Percentiles rank a stretch among this genome's conserved stretches.
Evolutionary conservation across 1,284 basidiomycete genomes (phyloP).

Genomic region (Ustanciosporium gigantosporum): DNA sequence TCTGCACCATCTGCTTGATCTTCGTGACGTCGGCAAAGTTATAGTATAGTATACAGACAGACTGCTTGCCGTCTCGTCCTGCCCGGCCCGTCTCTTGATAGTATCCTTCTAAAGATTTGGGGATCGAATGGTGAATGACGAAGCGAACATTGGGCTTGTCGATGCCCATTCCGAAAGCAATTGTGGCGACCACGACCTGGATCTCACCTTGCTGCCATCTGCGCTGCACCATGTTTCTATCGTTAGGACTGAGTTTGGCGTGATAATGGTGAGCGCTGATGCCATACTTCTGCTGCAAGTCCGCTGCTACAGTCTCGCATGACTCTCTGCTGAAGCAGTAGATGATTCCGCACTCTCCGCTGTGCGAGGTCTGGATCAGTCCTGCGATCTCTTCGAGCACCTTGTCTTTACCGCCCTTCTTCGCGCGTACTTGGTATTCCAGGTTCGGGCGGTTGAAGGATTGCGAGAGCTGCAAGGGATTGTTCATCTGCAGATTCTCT

Average conservation of each 20-base stretch:
- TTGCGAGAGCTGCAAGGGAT: slow-evolving; percentile 65
- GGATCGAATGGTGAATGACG: slow-evolving; percentile 76
- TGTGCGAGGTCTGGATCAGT: slow-evolving; percentile 72
- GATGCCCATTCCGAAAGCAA: slow-evolving; percentile 91
- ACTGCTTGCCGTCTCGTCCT: slow-evolving; percentile 72
- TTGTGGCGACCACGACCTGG: slow-evolving; percentile 86
- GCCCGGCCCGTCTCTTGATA: slow-evolving; percentile 85
- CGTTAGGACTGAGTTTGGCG: slow-evolving; percentile 72
- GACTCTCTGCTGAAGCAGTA: slow-evolving; percentile 76
- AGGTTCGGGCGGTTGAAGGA: slow-evolving; percentile 94
- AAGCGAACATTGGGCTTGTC: slow-evolving; percentile 83
- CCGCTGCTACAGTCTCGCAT: slow-evolving; percentile 78
- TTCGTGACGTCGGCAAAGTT: slow-evolving; percentile 66
- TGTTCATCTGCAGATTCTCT: slow-evolving; percentile 69
- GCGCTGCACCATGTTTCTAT: slow-evolving; percentile 71
- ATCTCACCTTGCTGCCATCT: slow-evolving; percentile 77
- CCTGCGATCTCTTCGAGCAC: slow-evolving; percentile 70
- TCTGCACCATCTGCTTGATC: slow-evolving; percentile 67
- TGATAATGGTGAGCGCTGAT: slow-evolving; percentile 82
- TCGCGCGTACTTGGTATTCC: slow-evolving; percentile 71
- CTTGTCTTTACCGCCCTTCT: slow-evolving; percentile 66
- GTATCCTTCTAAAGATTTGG: slow-evolving; percentile 72
- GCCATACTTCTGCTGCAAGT: slow-evolving; percentile 67
- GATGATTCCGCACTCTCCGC: slow-evolving; percentile 77
- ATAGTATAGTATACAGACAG: slow-evolving; percentile 64